Evolutionary conservation across 805 yeast genomes (phyloP).

Genomic region (Metschnikowia lunata): DNA sequence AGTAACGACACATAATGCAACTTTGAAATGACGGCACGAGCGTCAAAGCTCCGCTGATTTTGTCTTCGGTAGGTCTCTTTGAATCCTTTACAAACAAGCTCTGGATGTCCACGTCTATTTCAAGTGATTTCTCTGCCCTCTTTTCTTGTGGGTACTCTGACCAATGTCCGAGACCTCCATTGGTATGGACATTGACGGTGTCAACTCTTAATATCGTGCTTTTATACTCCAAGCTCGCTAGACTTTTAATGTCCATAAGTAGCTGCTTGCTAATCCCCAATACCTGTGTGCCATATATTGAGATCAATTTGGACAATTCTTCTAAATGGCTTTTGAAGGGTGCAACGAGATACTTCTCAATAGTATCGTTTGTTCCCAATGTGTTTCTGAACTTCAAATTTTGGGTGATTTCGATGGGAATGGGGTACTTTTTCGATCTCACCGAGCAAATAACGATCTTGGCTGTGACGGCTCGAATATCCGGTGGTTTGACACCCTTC

Average conservation of each 20-base stretch:
- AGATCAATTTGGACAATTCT: conserved; percentile 15
- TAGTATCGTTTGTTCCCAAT: conserved; percentile 14
- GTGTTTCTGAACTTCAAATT: conserved; percentile 15
- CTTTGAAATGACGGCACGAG: conserved; percentile 28
- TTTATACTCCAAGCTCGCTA: conserved; percentile 23
- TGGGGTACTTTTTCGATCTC: conserved; percentile 28
- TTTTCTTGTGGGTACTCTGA: background rate
- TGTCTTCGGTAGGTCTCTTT: conserved; percentile 12
- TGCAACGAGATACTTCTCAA: conserved; percentile 19
- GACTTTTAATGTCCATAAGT: conserved; percentile 25
- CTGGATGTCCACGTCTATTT: conserved; percentile 12
- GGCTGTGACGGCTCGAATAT: conserved; percentile 13
- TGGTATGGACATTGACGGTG: conserved; percentile 4
- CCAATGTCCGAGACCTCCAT: conserved; percentile 15
- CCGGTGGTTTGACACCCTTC: conserved; percentile 13
- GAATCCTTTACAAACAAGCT: conserved; percentile 11
- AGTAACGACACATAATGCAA: conserved; percentile 26
- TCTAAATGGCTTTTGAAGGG: conserved; percentile 21
- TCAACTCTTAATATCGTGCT: conserved; percentile 19
- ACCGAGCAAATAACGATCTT: conserved; percentile 17
- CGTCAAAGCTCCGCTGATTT: conserved; percentile 14
- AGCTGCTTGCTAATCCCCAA: conserved; percentile 18
- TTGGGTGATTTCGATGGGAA: conserved; percentile 15
- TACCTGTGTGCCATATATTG: conserved; percentile 16
- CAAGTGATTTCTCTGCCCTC: conserved; percentile 5